Evolutionary conservation across 2,329 filamentous ascomycete genomes (phyloP).

Genomic region (Biscogniauxia sp.): DNA sequence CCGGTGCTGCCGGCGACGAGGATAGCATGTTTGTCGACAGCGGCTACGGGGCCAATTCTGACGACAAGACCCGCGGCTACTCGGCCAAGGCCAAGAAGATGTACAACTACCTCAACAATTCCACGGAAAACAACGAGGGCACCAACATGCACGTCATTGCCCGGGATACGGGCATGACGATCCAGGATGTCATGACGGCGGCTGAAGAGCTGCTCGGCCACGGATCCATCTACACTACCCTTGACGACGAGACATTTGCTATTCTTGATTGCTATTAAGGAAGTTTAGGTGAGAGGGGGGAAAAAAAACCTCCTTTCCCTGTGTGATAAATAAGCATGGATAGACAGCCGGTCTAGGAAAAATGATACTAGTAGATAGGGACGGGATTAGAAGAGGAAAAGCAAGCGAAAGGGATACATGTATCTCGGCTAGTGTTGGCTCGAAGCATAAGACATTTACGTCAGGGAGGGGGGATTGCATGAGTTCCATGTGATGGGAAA

Average conservation of each 20-base stretch:
- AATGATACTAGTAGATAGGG: not conserved
- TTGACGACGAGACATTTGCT: conserved; percentile 91
- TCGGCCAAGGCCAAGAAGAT: conserved; percentile 64
- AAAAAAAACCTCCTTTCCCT: no score
- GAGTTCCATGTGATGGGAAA: not conserved
- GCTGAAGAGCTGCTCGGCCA: conserved; percentile 74
- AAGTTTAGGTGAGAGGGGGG: not conserved
- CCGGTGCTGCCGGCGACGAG: conserved; percentile 36
- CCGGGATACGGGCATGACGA: conserved; percentile 59
- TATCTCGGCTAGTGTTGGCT: not conserved
- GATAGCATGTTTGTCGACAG: conserved; percentile 57
- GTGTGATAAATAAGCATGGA: not conserved
- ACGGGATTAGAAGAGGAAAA: not conserved
- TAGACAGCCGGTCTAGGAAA: not conserved
- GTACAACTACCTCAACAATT: conserved; percentile 65
- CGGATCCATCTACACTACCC: conserved; percentile 83
- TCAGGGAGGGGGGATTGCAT: not conserved
- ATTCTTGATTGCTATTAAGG: conserved; percentile 61
- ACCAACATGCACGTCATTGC: conserved; percentile 78
- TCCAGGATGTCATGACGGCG: conserved; percentile 70
- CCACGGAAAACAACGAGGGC: conserved; percentile 71
- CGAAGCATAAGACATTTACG: not conserved
- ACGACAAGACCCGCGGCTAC: conserved; percentile 45
- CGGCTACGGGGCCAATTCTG: conserved; percentile 38
- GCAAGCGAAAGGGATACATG: no score